Evolutionary conservation across 768 basidiomycete genomes (phyloP), one percentile per base, ranked within the genome.

Genomic region (Lyophyllum shimeji): DNA sequence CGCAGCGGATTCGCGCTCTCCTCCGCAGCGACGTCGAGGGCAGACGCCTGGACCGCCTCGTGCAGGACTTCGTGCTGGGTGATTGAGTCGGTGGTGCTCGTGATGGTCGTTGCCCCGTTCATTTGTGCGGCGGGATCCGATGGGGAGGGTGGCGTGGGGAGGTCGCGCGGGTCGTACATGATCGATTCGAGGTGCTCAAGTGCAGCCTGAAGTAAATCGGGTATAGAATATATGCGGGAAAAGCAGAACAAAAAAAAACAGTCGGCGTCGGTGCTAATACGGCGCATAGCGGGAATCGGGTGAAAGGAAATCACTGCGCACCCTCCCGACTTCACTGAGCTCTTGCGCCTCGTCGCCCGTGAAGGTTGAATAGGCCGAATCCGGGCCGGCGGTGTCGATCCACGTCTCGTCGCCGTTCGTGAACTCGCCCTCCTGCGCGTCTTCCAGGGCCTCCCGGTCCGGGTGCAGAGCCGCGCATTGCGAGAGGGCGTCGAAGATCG

Each of bases 251-350:
- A 46, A 56, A 60, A 59, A 61, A 63, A 63, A 55, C 55, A 62
- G 60, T 66, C n/a, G n/a, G 61, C 57, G 55, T 56, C 64, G 65
- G 72, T 82, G 4, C 89, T 89, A 95, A 84, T 95, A 95, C 64
- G 93, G 93, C 56, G 83, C 76, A 74, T 77, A 94, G 72, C 93
- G 89, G 68, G 73, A 80, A 78, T 86, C 72, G 77, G 86, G n/a
- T n/a, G n/a, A 86, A 74, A 81, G 65, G 71, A 89, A 89, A 89
- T 89, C 82, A 71, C 86, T 90, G 89, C 93, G 90, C 87, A 93
- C 91, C 88, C 90, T 85, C 77, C 93, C 93, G 61, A 88, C 89
- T 75, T 88, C 86, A 70, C 86, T 90, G 61, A 94, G 81, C 71
- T 94, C 90, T 64, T 92, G 77, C 20, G 74, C 80, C 53, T 79